These are phyloP conservation scores for Ganoderma resinaceum DNA, from an alignment of 1,284 basidiomycete genomes.

Conservation along the genomic window DNA sequence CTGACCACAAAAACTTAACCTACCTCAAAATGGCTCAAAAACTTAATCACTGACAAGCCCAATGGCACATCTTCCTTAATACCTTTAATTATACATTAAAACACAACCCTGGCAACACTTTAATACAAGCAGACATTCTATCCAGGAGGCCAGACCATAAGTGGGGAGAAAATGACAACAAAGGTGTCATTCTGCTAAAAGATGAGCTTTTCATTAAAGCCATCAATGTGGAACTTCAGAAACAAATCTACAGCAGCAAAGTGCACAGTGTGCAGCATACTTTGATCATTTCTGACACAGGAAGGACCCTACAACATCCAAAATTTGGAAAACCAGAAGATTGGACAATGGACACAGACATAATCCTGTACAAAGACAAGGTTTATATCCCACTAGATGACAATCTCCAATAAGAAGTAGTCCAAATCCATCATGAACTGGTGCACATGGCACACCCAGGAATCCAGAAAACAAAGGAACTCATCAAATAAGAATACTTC, in stretches of 20 bases:
- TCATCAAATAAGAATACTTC: too few relatives aligned
- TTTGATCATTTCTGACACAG: too few relatives aligned
- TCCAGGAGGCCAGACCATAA: slow-evolving; percentile 45
- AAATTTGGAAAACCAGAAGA: neutral
- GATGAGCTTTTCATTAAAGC: slow-evolving; percentile 6
- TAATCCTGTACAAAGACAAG: too few relatives aligned
- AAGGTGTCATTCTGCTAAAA: slow-evolving; percentile 37
- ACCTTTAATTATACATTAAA: slow-evolving; percentile 45
- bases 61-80: slow-evolving; percentile 46
- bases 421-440: slow-evolving; percentile 7
- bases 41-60: slow-evolving; percentile 45
- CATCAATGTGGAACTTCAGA: neutral
- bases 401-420: neutral
- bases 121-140: slow-evolving; percentile 46
- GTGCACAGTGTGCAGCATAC: too few relatives aligned
- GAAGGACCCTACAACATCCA: neutral
- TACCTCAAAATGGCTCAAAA: slow-evolving; percentile 31
- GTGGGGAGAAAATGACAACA: slow-evolving; percentile 40
- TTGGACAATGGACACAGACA: too few relatives aligned
- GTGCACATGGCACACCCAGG: neutral
- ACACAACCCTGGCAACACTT: slow-evolving; percentile 45
- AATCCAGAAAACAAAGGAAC: too few relatives aligned
- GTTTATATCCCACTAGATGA: neutral
- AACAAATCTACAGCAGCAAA: neutral
- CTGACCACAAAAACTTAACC: slow-evolving; percentile 28